Evolutionary conservation across 768 basidiomycete genomes (phyloP).

Genomic region (Mycena filopes): DNA sequence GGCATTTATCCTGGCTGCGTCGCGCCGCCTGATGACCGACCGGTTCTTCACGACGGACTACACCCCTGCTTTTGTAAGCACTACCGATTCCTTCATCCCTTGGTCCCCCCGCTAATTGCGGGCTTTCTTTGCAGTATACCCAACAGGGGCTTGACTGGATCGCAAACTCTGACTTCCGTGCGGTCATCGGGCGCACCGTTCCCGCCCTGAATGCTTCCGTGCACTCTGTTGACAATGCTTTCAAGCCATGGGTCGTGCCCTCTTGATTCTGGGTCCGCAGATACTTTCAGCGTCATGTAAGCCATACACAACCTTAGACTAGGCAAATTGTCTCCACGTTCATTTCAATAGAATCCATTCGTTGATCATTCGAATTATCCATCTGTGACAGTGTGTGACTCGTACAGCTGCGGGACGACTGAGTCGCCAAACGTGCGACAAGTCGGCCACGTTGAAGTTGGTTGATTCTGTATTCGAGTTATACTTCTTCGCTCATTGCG

Average conservation of each 20-base stretch:
- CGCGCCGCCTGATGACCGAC: conserved; percentile 26
- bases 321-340: too few species aligned
- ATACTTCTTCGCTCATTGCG: too few species aligned
- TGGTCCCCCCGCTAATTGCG: background rate
- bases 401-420: too few species aligned
- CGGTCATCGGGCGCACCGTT: conserved; percentile 20
- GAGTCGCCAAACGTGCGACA: too few species aligned
- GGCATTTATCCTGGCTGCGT: conserved; percentile 29
- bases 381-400: too few species aligned
- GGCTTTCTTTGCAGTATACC: conserved; percentile 9
- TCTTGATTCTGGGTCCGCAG: background rate
- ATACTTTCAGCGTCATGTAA: too few species aligned
- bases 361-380: too few species aligned
- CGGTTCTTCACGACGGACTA: conserved; percentile 33
- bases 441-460: too few species aligned
- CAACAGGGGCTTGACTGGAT: conserved; percentile 25
- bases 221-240: conserved; percentile 23
- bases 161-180: conserved; percentile 19
- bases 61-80: conserved; percentile 13
- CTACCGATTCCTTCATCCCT: too few species aligned
- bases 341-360: too few species aligned
- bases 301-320: too few species aligned
- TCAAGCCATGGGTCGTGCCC: conserved; percentile 28
- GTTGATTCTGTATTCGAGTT: too few species aligned
- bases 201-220: conserved; percentile 16